phyloP scores from a whole-genome alignment of 2,329 filamentous ascomycete genomes.

The Penicillium vulpinum region DNA sequence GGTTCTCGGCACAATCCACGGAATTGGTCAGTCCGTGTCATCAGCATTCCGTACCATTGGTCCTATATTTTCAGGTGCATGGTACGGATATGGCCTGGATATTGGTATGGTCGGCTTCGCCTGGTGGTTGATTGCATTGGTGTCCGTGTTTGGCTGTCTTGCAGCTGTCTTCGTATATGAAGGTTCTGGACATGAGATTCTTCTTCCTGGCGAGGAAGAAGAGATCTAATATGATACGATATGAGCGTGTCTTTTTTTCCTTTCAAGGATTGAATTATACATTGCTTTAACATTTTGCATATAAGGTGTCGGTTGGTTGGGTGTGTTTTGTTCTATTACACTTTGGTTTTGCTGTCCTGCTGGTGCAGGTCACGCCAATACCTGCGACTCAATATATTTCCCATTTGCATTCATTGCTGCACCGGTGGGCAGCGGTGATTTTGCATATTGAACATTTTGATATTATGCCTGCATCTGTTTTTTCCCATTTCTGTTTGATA shows the following conservation, averaged over 20 bases:
- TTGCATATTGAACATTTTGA: constrained; percentile 5
- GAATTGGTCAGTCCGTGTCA: constrained; percentile 58
- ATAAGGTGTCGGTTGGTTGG: constrained; percentile 20
- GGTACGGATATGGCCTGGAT: constrained; percentile 57
- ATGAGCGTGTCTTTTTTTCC: constrained; percentile 5
- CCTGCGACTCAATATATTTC: background rate
- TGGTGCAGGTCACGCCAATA: background rate
- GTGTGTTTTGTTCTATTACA: constrained; percentile 7
- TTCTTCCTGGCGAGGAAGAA: constrained; percentile 42
- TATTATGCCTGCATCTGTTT: constrained; percentile 1
- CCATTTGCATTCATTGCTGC: background rate
- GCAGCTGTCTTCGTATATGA: constrained; percentile 64
- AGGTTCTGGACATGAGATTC: constrained; percentile 62
- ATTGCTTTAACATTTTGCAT: constrained; percentile 28
- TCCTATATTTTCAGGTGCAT: constrained; percentile 56
- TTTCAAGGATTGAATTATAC: constrained; percentile 10
- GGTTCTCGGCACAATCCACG: constrained; percentile 61
- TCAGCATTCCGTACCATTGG: constrained; percentile 59
- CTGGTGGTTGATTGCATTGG: constrained; percentile 57
- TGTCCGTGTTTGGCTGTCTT: constrained; percentile 59
- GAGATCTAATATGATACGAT: constrained; percentile 25
- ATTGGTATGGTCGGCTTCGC: constrained; percentile 57
- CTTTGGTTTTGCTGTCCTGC: constrained; percentile 1
- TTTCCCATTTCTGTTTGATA: constrained; percentile 14
- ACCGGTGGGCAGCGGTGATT: background rate